Conservation (phyloP, 257 asterid genomes). For the Nicotiana tomentosiformis region DNA sequence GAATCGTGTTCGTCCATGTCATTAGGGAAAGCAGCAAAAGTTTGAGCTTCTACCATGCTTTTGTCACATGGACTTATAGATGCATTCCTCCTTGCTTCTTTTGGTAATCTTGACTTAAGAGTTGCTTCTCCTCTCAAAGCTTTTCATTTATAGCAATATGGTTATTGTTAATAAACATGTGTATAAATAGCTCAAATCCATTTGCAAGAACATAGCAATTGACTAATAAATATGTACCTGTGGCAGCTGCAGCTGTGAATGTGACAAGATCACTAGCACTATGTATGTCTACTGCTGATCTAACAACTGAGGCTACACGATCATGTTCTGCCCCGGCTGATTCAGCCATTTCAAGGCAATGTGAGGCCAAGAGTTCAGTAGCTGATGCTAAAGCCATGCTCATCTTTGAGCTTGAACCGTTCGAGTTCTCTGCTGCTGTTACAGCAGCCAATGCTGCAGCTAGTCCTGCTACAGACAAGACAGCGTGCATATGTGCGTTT, state of each 20-base stretch:
- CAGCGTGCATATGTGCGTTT: conserved; percentile 57
- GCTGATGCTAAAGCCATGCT: conserved; percentile 69
- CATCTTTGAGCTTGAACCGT: conserved; percentile 42
- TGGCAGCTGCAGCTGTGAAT: conserved; percentile 88
- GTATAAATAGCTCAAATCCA: background rate
- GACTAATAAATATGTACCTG: conserved; percentile 38
- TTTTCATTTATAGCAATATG: background rate
- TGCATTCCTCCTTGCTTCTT: conserved; percentile 75
- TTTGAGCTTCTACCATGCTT: conserved; percentile 38
- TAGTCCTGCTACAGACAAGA: conserved; percentile 69
- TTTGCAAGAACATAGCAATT: background rate
- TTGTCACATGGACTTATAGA: conserved; percentile 70
- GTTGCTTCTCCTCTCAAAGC: conserved; percentile 91
- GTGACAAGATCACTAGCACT: conserved; percentile 67
- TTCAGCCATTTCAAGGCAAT: conserved; percentile 79
- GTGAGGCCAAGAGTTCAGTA: conserved; percentile 72
- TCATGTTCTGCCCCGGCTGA: conserved; percentile 55
- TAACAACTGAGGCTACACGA: conserved; percentile 48
- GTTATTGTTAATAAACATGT: background rate
- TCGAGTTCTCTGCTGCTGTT: conserved; percentile 41
- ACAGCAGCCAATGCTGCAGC: conserved; percentile 77
- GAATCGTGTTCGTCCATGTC: conserved; percentile 38
- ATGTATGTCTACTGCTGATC: conserved; percentile 63
- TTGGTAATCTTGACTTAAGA: conserved; percentile 62
- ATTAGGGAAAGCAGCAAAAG: conserved; percentile 28